Evolutionary conservation across 208 protist species (phyloP).

Genomic region (Acanthamoeba sp.): DNA sequence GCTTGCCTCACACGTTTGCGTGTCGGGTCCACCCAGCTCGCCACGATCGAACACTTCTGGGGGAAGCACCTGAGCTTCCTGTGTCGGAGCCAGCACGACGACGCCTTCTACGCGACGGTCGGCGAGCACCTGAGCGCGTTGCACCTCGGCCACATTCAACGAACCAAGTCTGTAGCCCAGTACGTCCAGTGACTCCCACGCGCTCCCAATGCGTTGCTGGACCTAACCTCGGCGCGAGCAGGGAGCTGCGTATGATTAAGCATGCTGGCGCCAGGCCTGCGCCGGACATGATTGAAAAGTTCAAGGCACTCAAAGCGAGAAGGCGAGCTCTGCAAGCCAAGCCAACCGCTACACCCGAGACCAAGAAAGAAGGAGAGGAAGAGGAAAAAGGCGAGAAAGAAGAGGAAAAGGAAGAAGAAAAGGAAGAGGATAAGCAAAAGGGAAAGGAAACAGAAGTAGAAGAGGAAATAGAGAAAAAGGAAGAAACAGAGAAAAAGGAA

Average conservation of each 20-base stretch:
- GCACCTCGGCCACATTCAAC: neutral
- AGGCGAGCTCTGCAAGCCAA: neutral
- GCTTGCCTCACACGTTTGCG: too few species aligned
- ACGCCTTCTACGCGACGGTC: neutral
- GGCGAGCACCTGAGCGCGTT: neutral
- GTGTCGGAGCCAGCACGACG: neutral
- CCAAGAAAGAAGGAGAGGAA: neutral
- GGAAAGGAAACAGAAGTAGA: neutral
- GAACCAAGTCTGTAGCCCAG: neutral
- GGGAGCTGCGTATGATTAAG: neutral
- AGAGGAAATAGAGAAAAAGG: neutral
- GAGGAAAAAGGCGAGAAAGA: neutral
- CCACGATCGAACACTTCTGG: constrained; percentile 39
- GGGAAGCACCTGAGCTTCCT: neutral
- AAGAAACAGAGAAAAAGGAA: neutral
- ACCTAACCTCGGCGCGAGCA: neutral
- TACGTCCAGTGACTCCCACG: too few species aligned
- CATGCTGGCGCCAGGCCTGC: neutral
- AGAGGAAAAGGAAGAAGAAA: neutral
- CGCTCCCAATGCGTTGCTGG: neutral
- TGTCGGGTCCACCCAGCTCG: too few species aligned
- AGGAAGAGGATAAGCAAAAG: neutral
- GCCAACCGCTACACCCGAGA: neutral
- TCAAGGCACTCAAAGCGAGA: neutral
- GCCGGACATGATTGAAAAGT: neutral